phyloP scores from a whole-genome alignment of 2,329 filamentous ascomycete species.

The Fusarium newnesense region DNA sequence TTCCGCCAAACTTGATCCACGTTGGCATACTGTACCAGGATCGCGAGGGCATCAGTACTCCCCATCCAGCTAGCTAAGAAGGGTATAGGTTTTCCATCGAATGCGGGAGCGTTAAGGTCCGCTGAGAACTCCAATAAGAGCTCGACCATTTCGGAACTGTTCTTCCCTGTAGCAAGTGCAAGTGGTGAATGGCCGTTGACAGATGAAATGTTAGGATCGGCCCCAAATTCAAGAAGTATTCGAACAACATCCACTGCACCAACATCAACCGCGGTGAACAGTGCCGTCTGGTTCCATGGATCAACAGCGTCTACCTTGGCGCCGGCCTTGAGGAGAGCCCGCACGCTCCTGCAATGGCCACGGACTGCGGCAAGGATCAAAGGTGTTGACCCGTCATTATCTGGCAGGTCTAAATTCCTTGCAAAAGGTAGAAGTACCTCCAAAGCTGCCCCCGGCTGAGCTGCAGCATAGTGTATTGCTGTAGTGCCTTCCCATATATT shows the following conservation, averaged over 20 bases:
- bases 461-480: conserved; percentile 32
- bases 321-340: conserved; percentile 26
- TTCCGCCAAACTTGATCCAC: conserved; percentile 21
- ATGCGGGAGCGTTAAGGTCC: conserved; percentile 14
- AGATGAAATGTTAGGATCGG: conserved; percentile 21
- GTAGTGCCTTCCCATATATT: conserved; percentile 30
- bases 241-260: conserved; percentile 17
- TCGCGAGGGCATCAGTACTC: conserved; percentile 18
- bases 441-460: conserved; percentile 17
- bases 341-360: conserved; percentile 17
- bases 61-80: conserved; percentile 22
- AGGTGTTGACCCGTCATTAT: conserved; percentile 25
- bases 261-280: conserved; percentile 23
- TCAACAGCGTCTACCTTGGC: conserved; percentile 24
- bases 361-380: conserved; percentile 26
- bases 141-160: conserved; percentile 17
- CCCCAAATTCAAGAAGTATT: conserved; percentile 25
- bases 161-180: conserved; percentile 16
- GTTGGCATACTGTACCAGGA: conserved; percentile 19
- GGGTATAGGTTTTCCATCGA: conserved; percentile 16
- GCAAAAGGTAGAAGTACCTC: conserved; percentile 30
- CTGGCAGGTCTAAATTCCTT: conserved; percentile 19
- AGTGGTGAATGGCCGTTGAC: conserved; percentile 21
- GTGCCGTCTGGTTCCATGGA: conserved; percentile 25
- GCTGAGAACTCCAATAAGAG: conserved; percentile 22